phyloP scores from a whole-genome alignment of 2,329 filamentous ascomycete genomes.

The Trichoderma koningiopsis region DNA sequence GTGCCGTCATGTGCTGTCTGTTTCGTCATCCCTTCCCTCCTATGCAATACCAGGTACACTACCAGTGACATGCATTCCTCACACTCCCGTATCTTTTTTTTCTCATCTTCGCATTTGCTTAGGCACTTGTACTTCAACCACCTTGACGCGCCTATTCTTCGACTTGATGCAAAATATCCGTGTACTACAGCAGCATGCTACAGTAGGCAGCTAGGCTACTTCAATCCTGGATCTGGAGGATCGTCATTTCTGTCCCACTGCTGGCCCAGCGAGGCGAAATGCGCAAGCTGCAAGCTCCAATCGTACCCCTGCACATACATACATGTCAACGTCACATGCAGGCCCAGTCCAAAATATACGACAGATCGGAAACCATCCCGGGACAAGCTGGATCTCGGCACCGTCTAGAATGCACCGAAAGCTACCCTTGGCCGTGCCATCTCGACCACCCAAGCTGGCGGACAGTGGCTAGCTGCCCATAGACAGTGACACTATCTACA shows the following conservation, averaged over 20 bases:
- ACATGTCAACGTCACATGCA: neutral
- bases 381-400: neutral
- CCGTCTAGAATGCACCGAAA: neutral
- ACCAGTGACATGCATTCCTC: neutral
- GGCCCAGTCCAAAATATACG: neutral
- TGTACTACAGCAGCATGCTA: neutral
- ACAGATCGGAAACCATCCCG: neutral
- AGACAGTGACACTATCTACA: neutral
- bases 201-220: neutral
- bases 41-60: neutral
- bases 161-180: neutral
- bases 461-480: too few relatives aligned
- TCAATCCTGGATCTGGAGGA: slow-evolving; percentile 8
- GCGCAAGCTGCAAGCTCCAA: neutral
- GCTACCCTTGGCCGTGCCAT: neutral
- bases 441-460: neutral
- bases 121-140: neutral
- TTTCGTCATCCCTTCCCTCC: neutral
- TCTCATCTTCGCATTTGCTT: neutral
- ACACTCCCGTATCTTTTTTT: neutral
- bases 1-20: neutral
- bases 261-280: neutral
- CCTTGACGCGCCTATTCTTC: neutral
- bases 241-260: neutral
- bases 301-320: neutral